These are phyloP conservation scores for Fonsecaea pedrosoi DNA, from an alignment of 2,329 filamentous ascomycete genomes.

Conservation along the genomic window DNA sequence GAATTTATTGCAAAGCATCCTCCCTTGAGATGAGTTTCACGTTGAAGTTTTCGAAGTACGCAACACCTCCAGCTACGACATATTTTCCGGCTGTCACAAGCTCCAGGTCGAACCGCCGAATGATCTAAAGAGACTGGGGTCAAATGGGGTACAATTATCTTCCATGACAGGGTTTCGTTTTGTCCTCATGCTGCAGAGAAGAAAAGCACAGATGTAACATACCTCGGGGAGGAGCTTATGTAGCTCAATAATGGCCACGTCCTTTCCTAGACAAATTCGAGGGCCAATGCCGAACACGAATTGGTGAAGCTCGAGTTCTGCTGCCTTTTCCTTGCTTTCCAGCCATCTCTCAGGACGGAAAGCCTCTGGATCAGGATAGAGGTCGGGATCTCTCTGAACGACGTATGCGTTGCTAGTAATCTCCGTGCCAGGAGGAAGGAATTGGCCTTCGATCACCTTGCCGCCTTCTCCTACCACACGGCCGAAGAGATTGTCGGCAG, in stretches of 20 bases:
- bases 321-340: conserved; percentile 28
- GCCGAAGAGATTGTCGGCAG: conserved; percentile 44
- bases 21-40: conserved; percentile 1
- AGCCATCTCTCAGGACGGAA: conserved; percentile 29
- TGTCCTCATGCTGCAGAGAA: neutral
- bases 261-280: conserved; percentile 49
- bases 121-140: neutral
- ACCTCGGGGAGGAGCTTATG: conserved; percentile 12
- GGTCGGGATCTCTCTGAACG: conserved; percentile 55
- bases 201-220: neutral
- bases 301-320: conserved; percentile 37
- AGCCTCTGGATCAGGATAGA: conserved; percentile 41
- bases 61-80: conserved; percentile 16
- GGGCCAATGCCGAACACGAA: conserved; percentile 50
- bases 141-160: neutral
- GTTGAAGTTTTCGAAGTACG: conserved; percentile 8
- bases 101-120: conserved; percentile 9
- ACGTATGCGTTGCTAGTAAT: conserved; percentile 38
- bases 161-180: neutral
- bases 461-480: conserved; percentile 44
- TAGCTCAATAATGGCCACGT: conserved; percentile 34
- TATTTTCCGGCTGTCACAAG: conserved; percentile 1
- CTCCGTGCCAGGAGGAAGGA: conserved; percentile 39
- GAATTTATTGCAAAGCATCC: neutral
- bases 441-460: conserved; percentile 39